Evolutionary conservation across 306 rosid species (phyloP), one percentile per base, ranked within the genome.

Genomic region (Pyrus pyrifolia): DNA sequence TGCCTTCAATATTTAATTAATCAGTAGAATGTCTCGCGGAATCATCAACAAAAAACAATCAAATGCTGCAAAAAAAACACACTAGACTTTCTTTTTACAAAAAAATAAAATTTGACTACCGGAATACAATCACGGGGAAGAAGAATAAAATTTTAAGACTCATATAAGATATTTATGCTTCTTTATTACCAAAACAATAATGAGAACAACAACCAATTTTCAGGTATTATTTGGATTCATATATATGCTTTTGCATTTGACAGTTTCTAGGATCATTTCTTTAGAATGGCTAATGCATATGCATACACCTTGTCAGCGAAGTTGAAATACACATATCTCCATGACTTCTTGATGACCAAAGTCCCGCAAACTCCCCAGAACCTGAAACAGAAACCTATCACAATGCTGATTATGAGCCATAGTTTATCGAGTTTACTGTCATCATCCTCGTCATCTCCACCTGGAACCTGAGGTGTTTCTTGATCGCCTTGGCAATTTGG

Each of bases 301-400:
- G 62, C 44, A 5, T 46, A 5, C 42, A 46, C 71, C 76, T 40
- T 29, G 66, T 65, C 57, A 77, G 46, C 30, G 40, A 76, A 76
- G 23, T 18, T 12, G n/a, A 71, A 71, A 72, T 78, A 71, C 14
- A 77, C 81, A 11, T 51, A 18, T 25, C 77, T 71, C 77, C 72
- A 78, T 3, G 67, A 35, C 15, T 13, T 66, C 3, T 59, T 73
- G 23, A 11, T 0, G 8, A 14, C 22, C 30, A 22, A 42, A 59
- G 42, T 53, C 10, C 44, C 44, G 22, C 12, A 58, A 44, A 65
- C 53, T 8, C 25, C 74, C 69, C 61, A 58, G 6, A 40, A 71
- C 5, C 72, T 67, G 27, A 71, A 2, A 63, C 19, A 11, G 70
- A 71, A 71, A 3, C 77, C 72, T 5, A 55, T 2, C 35, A 38